Percentiles rank a stretch among this genome's conserved stretches.
These are phyloP conservation scores for Cucumis sativus DNA, from an alignment of 306 rosid species.

Conservation along the genomic window Cucumber_9930_V3 NC_026658.2:26143001-26143500, in stretches of 20 bases:
- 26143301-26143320: conserved; percentile 29
- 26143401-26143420: background rate
- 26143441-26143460: background rate
- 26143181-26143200: conserved; percentile 3
- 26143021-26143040: background rate
- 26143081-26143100: background rate
- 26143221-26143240: conserved; percentile 7
- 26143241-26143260: background rate
- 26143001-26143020: background rate
- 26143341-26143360: background rate
- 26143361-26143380: background rate
- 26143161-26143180: background rate
- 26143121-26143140: background rate
- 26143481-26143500: background rate
- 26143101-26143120: background rate
- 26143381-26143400: background rate
- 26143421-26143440: background rate
- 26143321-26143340: background rate
- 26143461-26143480: background rate
- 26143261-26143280: background rate
- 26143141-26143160: background rate
- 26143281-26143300: background rate
- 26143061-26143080: conserved; percentile 1
- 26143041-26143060: background rate
- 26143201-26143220: background rate